Conservation (phyloP, 2,329 filamentous ascomycete species). For the Eutypa lata region DNA sequence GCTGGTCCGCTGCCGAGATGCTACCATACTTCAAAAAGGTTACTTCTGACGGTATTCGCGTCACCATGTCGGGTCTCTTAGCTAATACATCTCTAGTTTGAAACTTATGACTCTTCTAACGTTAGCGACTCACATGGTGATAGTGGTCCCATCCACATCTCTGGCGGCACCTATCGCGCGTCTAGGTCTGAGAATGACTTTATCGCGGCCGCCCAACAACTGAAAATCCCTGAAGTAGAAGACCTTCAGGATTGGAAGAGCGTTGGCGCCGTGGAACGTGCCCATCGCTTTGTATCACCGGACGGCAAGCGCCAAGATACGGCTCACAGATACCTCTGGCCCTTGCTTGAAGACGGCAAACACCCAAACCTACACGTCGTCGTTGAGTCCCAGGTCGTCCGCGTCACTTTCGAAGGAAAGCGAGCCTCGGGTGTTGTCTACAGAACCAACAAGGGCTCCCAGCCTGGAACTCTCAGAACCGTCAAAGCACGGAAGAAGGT, state of each 20-base stretch:
- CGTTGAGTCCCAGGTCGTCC: conserved; percentile 18
- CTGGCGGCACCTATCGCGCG: conserved; percentile 38
- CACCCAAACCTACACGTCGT: conserved; percentile 1
- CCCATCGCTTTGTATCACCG: not conserved
- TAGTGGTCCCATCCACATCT: conserved; percentile 42
- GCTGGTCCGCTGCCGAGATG: conserved; percentile 24
- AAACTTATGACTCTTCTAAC: conserved; percentile 20
- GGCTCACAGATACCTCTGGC: not conserved
- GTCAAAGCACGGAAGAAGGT: conserved; percentile 51
- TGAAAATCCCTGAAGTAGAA: conserved; percentile 41
- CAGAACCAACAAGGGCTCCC: conserved; percentile 38
- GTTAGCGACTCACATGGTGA: conserved; percentile 39
- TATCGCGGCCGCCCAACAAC: conserved; percentile 37
- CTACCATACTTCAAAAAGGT: conserved; percentile 46
- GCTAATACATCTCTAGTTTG: not conserved
- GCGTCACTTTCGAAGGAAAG: conserved; percentile 49
- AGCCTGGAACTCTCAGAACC: no score
- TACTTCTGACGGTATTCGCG: no score
- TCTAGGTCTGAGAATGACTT: conserved; percentile 39
- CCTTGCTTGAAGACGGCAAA: conserved; percentile 1
- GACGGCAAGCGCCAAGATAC: conserved; percentile 1
- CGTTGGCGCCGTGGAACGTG: conserved; percentile 21
- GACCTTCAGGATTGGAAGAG: conserved; percentile 43
- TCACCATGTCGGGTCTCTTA: no score
- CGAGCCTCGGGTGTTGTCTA: conserved; percentile 43